Percentiles rank a stretch among this genome's conserved stretches.
Conservation (phyloP, 2,329 filamentous ascomycete species). For the Stagonosporopsis cucurbitacearum region DNA sequence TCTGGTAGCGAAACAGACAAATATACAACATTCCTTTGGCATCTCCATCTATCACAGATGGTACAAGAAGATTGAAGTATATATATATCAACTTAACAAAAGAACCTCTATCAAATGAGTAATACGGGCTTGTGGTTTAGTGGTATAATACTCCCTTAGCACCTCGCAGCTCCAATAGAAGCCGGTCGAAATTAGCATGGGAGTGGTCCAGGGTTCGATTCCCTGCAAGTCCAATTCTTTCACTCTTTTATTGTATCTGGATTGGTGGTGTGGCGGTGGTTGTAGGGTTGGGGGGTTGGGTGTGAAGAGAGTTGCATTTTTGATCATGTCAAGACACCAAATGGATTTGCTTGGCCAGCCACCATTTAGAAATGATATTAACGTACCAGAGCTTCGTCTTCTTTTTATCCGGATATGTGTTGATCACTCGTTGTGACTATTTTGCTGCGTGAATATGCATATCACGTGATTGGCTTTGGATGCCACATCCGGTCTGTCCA, state of each 20-base stretch:
- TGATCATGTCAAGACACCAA: background rate
- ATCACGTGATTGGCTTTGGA: background rate
- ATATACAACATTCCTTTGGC: too few relatives aligned
- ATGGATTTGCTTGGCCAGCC: too few relatives aligned
- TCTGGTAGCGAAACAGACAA: too few relatives aligned
- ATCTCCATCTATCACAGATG: too few relatives aligned
- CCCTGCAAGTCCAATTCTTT: conserved; percentile 18
- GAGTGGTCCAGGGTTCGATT: conserved; percentile 27
- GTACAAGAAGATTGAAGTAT: too few relatives aligned
- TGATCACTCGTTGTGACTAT: too few relatives aligned
- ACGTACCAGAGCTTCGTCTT: too few relatives aligned
- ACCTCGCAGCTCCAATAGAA: background rate
- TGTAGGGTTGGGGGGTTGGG: background rate
- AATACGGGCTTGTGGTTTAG: background rate
- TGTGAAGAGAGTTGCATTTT: background rate
- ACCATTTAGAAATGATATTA: too few relatives aligned
- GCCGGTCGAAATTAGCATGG: conserved; percentile 2
- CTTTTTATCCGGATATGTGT: too few relatives aligned
- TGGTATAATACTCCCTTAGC: too few relatives aligned
- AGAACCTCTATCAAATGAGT: background rate
- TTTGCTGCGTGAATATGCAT: background rate
- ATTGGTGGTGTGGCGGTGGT: background rate
- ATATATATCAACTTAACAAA: too few relatives aligned
- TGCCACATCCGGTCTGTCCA: too few relatives aligned
- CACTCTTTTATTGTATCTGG: background rate